Base-by-base conservation (phyloP, 108 stramenopile species). In the Cyclotella choctawhatcheeana region DNA sequence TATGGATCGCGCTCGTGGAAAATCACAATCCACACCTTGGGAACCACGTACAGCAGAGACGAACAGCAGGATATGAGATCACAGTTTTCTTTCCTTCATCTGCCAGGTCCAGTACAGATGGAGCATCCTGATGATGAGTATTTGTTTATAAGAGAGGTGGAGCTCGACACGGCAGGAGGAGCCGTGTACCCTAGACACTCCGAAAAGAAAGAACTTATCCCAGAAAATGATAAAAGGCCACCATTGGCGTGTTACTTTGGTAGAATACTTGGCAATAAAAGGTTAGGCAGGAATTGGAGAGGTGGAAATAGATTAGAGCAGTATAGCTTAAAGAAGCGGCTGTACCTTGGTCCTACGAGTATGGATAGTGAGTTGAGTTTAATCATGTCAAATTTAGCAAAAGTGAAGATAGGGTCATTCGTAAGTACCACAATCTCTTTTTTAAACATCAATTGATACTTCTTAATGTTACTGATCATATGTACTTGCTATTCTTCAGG, bases 321-420 rank as follows among this genome's bases (percentile, higher is more conserved):
- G 50, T 97, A 89, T 73, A 89, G 85, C 59, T 74, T 99, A 40
- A 98, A 97, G 72, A 92, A 93, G 63, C 85, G 99, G 51, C 33
- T 70, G 5, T 99, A 97, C 74, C 83, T 99, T 0, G 99, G 99
- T 0, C 99, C 99, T 5, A 99, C 99, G 2, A 92, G 92, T n/a
- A 93, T 99, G 96, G 99, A 99, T 74, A 84, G 94, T 26, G 97
- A 97, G 52, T 84, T 99, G 6, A 81, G 88, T 51, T 85, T 98
- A 30, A 84, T 99, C 63, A 97, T 99, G 97, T 90, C 96, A n/a
- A 97, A 91, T 71, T 73, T 92, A 13, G 98, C 85, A 14, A 66
- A 84, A 76, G 85, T 91, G 22, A 59, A 71, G 47, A 69, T 71
- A 37, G 76, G 86, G 18, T 78, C 82, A 2, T 73, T 95, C 22